These are phyloP conservation scores for Kwoniella botswanensis DNA, from an alignment of 768 basidiomycete species.

Conservation along the genomic window DNA sequence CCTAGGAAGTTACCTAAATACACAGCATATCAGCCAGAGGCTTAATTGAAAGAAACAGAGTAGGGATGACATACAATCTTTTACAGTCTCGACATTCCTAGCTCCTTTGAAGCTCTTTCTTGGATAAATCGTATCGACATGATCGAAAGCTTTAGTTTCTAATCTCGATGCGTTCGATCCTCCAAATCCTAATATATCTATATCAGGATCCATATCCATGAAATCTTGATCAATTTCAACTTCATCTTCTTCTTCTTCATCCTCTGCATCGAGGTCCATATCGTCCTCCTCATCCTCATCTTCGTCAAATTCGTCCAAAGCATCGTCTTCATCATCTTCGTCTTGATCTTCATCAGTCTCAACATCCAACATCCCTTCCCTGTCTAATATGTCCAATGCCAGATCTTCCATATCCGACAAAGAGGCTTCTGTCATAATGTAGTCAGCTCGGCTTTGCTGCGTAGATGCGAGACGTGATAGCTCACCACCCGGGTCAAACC, in stretches of 20 bases:
- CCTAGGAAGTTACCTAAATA: slow-evolving; percentile 82
- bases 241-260: slow-evolving; percentile 51
- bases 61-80: slow-evolving; percentile 69
- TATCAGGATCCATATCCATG: slow-evolving; percentile 49
- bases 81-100: slow-evolving; percentile 80
- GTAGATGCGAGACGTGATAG: background rate
- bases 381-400: slow-evolving; percentile 19
- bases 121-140: slow-evolving; percentile 66
- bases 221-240: slow-evolving; percentile 56
- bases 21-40: too few species aligned
- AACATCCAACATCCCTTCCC: slow-evolving; percentile 19
- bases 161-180: slow-evolving; percentile 17
- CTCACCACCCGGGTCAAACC: background rate
- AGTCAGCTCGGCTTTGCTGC: background rate
- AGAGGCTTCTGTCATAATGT: background rate
- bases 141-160: slow-evolving; percentile 44
- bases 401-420: slow-evolving; percentile 27
- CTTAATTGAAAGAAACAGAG: too few species aligned
- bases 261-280: slow-evolving; percentile 29
- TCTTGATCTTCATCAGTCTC: slow-evolving; percentile 38
- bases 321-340: slow-evolving; percentile 56
- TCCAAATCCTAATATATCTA: slow-evolving; percentile 25
- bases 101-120: slow-evolving; percentile 70
- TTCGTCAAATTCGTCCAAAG: slow-evolving; percentile 30
- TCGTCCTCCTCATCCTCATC: slow-evolving; percentile 25